A percentile compares a stretch with the other conserved stretches of the same genome.
Evolutionary conservation across 2,329 filamentous ascomycete genomes (phyloP).

Genomic region (Colletotrichum sp.): DNA sequence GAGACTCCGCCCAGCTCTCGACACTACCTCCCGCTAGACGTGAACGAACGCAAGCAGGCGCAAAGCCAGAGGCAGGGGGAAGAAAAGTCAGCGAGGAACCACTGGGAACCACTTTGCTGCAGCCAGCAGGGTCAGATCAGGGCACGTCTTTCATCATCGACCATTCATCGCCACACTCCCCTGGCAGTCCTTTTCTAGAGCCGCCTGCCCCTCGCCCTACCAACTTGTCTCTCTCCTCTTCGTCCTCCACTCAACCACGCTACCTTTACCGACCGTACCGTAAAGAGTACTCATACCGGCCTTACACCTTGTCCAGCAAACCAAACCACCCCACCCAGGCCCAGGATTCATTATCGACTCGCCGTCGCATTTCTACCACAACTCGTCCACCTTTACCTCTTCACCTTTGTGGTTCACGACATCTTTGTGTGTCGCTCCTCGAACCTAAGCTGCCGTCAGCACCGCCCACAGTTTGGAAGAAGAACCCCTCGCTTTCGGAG

Average conservation of each 20-base stretch:
- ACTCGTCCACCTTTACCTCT: slow-evolving; percentile 16
- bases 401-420: slow-evolving; percentile 12
- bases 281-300: slow-evolving; percentile 7
- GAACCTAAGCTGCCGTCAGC: background rate
- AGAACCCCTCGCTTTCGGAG: background rate
- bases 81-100: slow-evolving; percentile 19
- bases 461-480: background rate
- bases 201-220: slow-evolving; percentile 20
- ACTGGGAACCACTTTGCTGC: slow-evolving; percentile 18
- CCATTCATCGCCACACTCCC: slow-evolving; percentile 23
- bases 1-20: slow-evolving; percentile 14
- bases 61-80: slow-evolving; percentile 20
- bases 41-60: slow-evolving; percentile 20
- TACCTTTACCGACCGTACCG: background rate
- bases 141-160: slow-evolving; percentile 24
- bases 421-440: background rate
- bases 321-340: slow-evolving; percentile 10
- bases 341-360: slow-evolving; percentile 18
- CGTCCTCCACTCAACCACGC: slow-evolving; percentile 14
- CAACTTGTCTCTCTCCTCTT: slow-evolving; percentile 20
- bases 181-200: slow-evolving; percentile 21
- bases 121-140: slow-evolving; percentile 19
- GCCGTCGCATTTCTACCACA: slow-evolving; percentile 20
- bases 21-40: slow-evolving; percentile 14
- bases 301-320: slow-evolving; percentile 13